Evolutionary conservation across 805 yeast genomes (phyloP).

Genomic region (Starmerella floris): DNA sequence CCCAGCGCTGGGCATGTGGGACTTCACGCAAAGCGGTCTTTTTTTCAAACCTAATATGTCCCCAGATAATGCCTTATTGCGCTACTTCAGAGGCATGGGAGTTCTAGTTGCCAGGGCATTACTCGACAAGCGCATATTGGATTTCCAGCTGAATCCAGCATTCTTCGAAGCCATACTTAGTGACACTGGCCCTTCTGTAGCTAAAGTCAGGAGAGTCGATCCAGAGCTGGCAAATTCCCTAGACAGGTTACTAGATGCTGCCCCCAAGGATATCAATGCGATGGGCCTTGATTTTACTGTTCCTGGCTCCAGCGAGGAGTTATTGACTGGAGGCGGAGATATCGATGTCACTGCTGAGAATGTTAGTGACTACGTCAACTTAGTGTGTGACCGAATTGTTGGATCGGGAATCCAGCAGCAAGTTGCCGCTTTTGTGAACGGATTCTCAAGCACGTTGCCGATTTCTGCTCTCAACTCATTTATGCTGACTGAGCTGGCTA

Average conservation of each 20-base stretch:
- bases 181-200: constrained; percentile 6
- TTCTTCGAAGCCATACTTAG: constrained; percentile 50
- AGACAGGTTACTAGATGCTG: constrained; percentile 17
- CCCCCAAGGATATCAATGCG: constrained; percentile 37
- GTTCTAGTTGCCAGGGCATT: constrained; percentile 75
- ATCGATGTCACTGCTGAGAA: constrained; percentile 39
- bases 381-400: constrained; percentile 45
- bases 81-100: constrained; percentile 57
- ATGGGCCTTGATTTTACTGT: constrained; percentile 53
- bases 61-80: constrained; percentile 24
- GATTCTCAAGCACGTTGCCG: constrained; percentile 76
- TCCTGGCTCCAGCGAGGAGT: constrained; percentile 53
- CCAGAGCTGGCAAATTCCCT: constrained; percentile 15
- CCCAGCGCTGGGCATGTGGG: constrained; percentile 54
- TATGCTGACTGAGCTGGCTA: constrained; percentile 57
- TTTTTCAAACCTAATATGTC: constrained; percentile 41
- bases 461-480: constrained; percentile 57
- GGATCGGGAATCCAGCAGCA: constrained; percentile 54
- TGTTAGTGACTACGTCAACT: constrained; percentile 42
- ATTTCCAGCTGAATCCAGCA: constrained; percentile 57
- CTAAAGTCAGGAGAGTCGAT: constrained; percentile 15
- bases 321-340: constrained; percentile 44
- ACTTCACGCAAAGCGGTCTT: constrained; percentile 40
- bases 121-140: constrained; percentile 77
- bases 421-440: constrained; percentile 54